These are phyloP conservation scores for Pyrus betulifolia DNA, from an alignment of 306 rosid species.

Conservation along the genomic window DNA sequence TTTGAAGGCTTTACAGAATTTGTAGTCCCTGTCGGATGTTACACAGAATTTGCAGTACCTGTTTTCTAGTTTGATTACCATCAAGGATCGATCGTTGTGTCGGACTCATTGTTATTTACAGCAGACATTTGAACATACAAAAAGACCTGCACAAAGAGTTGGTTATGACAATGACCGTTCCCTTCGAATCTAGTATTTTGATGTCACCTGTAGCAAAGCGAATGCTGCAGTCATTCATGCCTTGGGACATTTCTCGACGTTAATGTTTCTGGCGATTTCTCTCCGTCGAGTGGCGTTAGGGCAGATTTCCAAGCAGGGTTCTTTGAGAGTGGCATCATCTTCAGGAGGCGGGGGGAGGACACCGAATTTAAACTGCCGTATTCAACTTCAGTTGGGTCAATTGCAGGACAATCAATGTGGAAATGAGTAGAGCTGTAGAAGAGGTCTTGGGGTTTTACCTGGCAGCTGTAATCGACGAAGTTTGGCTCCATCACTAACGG, in stretches of 20 bases:
- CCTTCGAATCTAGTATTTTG: too few species aligned
- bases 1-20: background rate
- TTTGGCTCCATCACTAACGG: conserved; percentile 88
- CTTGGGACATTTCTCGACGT: conserved; percentile 50
- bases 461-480: conserved; percentile 74
- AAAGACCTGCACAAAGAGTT: too few species aligned
- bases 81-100: background rate
- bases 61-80: background rate
- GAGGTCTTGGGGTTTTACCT: conserved; percentile 37
- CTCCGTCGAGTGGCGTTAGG: conserved; percentile 56
- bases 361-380: conserved; percentile 79
- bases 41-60: background rate
- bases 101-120: too few species aligned
- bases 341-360: conserved; percentile 57
- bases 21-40: too few species aligned
- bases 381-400: background rate
- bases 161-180: too few species aligned
- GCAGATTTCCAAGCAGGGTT: conserved; percentile 79
- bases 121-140: too few species aligned
- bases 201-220: background rate
- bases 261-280: conserved; percentile 23
- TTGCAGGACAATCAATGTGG: background rate
- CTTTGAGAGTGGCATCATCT: conserved; percentile 56
- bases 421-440: background rate
- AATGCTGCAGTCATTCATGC: conserved; percentile 21